Percentiles rank a stretch among this genome's conserved stretches.
Evolutionary conservation across 1,284 basidiomycete genomes (phyloP).

Genomic region (Apiotrichum sp.): DNA sequence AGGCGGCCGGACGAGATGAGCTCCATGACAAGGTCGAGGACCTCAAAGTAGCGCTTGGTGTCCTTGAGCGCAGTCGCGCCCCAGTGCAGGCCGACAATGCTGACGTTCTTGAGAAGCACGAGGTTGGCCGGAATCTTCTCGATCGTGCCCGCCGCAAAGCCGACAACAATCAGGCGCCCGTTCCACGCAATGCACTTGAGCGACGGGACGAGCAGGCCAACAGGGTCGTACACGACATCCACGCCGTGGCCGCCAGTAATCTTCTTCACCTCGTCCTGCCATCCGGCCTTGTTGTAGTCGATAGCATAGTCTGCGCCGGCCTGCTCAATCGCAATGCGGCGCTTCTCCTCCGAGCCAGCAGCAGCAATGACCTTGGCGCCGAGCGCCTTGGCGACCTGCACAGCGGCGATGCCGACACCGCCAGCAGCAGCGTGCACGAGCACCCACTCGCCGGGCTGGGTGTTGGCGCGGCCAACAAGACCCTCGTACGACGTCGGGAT

Average conservation of each 20-base stretch:
- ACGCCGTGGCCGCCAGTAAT: constrained; percentile 74
- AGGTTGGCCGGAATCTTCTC: constrained; percentile 90
- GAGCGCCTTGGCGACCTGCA: constrained; percentile 72
- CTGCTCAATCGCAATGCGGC: constrained; percentile 41
- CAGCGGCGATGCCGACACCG: constrained; percentile 85
- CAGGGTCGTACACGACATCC: constrained; percentile 82
- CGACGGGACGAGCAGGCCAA: constrained; percentile 50
- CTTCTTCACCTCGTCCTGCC: constrained; percentile 53
- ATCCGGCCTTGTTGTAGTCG: constrained; percentile 47
- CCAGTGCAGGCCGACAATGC: constrained; percentile 76
- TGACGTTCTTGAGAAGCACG: constrained; percentile 78
- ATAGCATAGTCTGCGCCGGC: constrained; percentile 47
- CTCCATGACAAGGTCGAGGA: constrained; percentile 70
- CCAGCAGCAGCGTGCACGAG: constrained; percentile 77
- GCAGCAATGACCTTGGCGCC: constrained; percentile 51
- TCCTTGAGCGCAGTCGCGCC: constrained; percentile 70
- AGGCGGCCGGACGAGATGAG: constrained; percentile 62
- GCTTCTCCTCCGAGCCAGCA: constrained; percentile 46
- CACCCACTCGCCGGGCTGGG: constrained; percentile 78
- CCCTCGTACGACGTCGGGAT: constrained; percentile 59
- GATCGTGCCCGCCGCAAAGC: constrained; percentile 80
- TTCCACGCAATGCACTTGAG: constrained; percentile 93
- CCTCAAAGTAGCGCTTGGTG: constrained; percentile 57
- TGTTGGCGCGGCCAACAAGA: constrained; percentile 71
- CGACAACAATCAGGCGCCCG: constrained; percentile 82